phyloP scores from a whole-genome alignment of 441 rosid genomes.

The Syzygium malaccense region DNA sequence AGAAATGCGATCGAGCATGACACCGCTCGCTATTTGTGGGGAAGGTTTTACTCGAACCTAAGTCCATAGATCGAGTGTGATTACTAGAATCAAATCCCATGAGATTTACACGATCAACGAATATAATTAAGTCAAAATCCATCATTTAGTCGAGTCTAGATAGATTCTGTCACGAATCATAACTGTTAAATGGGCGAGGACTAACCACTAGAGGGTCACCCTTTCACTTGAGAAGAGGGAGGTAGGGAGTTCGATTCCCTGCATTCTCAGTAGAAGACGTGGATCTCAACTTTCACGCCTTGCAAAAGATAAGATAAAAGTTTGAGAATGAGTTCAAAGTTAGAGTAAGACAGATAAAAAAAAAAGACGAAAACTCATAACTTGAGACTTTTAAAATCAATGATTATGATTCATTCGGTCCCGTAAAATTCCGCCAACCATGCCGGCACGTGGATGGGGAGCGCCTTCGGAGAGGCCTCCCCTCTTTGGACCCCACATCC shows the following conservation, averaged over 20 bases:
- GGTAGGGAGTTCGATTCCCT: no score
- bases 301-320: no score
- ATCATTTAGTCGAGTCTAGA: background rate
- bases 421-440: fast-evolving
- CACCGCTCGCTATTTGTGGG: fast-evolving
- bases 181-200: background rate
- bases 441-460: background rate
- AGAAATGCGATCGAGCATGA: fast-evolving
- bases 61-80: background rate
- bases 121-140: background rate
- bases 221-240: no score
- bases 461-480: background rate
- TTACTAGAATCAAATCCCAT: background rate
- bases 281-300: fast-evolving
- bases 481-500: background rate
- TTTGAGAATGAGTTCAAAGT: no score
- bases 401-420: fast-evolving
- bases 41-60: background rate
- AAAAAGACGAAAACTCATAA: fast-evolving
- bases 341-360: fast-evolving
- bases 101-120: background rate
- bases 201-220: no score
- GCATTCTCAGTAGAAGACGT: no score
- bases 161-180: background rate
- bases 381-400: background rate